A percentile compares a stretch with the other conserved stretches of the same genome.
phyloP scores from a whole-genome alignment of 2,329 filamentous ascomycete genomes.

The Lecanicillium sp. region DNA sequence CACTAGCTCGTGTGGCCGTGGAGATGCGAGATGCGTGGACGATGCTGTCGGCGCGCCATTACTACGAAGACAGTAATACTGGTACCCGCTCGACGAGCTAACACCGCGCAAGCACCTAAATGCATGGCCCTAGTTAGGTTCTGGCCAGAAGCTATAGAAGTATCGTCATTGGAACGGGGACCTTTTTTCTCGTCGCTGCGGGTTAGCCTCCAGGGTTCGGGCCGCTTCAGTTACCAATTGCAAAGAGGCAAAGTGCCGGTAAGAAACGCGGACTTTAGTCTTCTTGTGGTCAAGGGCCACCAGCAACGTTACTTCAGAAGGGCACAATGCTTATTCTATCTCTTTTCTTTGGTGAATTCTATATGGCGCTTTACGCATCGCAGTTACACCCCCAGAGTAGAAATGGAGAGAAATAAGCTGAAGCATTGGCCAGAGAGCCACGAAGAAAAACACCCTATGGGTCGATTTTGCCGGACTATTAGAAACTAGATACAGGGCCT shows the following conservation, averaged over 20 bases:
- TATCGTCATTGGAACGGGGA: no score
- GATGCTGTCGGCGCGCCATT: slow-evolving; percentile 1
- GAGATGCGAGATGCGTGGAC: not conserved
- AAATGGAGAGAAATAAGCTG: slow-evolving; percentile 12
- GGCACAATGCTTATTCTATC: no score
- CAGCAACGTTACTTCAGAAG: slow-evolving; percentile 6
- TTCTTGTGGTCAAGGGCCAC: slow-evolving; percentile 1
- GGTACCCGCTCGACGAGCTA: slow-evolving; percentile 10
- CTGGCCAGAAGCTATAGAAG: not conserved
- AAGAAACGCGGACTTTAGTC: not conserved
- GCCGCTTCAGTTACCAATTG: not conserved
- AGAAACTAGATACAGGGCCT: not conserved
- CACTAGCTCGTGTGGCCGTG: not conserved
- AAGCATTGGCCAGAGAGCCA: slow-evolving; percentile 7
- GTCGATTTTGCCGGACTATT: slow-evolving; percentile 11
- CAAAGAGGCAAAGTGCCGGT: not conserved
- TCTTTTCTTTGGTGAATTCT: not conserved
- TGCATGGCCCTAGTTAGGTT: not conserved
- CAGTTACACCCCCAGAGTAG: no score
- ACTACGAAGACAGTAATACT: slow-evolving; percentile 11
- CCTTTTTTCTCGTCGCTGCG: no score
- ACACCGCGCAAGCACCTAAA: not conserved
- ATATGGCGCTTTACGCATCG: not conserved
- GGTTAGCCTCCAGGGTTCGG: not conserved
- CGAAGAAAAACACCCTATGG: not conserved